Base-by-base conservation (phyloP, 805 yeast species). In the Blastobotrys mokoenaii region DNA sequence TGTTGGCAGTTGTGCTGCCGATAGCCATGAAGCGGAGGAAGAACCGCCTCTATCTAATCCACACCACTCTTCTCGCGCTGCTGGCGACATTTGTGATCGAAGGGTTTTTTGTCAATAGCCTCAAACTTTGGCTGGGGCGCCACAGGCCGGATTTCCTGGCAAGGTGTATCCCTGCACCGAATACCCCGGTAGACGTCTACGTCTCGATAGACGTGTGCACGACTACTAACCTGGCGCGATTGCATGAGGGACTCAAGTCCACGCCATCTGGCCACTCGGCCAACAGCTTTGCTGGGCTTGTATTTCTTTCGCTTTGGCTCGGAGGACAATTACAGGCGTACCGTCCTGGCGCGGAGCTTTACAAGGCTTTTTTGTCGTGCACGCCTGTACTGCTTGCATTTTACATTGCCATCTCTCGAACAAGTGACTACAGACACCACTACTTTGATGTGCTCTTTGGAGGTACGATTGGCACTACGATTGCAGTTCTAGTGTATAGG, bases 341-440 rank as follows among this genome's bases (percentile, higher is more conserved):
- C 40, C 66, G 59, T 14, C 57, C 54, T 14, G 52, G 58, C 12
- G 54, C 58, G 18, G 55, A 51, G 20, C 49, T 52, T 2, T 59
- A 58, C 53, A 52, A 56, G 44, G 36, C 52, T 2, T 25, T 56
- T 2, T 3, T 57, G 4, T 50, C 57, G 11, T 46, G 62, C 20
- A 31, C 55, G 9, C 71, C 71, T n/a, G 18, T 59, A 1, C 54
- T 86, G 3, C 72, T 83, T 5, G 96, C 97, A 0, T 58, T 74
- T 1, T 71, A 81, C 51, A 80, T 90, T 53, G 97, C 97, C 0
- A 63, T 85, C 38, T 79, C 93, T 34, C 74, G 98, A 56, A 85
- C 96, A 0, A 47, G 84, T 56, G 98, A 90, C 64, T 89, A 89
- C 65, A 74, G 97, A 61, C 98, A 90, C 59, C 97, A 90, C 64